phyloP scores from a whole-genome alignment of 1,284 basidiomycete species.

The Porogramme epimiltina region DNA sequence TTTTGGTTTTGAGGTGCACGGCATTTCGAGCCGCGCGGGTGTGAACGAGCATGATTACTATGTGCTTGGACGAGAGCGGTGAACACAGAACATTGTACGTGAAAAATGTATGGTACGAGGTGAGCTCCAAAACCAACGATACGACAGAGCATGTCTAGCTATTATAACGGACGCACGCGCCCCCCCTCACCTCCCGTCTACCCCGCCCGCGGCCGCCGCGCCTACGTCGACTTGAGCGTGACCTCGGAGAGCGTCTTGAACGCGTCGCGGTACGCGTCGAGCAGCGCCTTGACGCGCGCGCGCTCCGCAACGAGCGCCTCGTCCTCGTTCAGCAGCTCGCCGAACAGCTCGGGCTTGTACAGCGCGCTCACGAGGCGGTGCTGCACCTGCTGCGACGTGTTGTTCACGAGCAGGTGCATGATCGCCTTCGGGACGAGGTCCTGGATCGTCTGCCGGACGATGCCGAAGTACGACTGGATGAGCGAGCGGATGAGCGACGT shows the following conservation, averaged over 20 bases:
- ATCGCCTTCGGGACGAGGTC: conserved; percentile 97
- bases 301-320: conserved; percentile 94
- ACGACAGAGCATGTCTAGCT: conserved; percentile 10
- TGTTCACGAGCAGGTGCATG: conserved; percentile 96
- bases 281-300: conserved; percentile 88
- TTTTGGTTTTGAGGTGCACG: no score
- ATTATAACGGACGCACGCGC: background rate
- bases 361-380: conserved; percentile 90
- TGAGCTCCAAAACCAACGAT: conserved; percentile 1
- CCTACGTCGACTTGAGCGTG: conserved; percentile 65
- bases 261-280: conserved; percentile 97
- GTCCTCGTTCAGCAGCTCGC: conserved; percentile 93
- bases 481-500: conserved; percentile 92
- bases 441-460: conserved; percentile 95
- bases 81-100: no score
- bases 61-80: no score
- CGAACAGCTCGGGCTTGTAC: conserved; percentile 94
- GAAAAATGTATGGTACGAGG: conserved; percentile 4
- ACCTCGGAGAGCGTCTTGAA: conserved; percentile 87
- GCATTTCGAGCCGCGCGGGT: no score
- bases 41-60: no score
- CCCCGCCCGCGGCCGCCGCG: no score
- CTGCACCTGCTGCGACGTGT: conserved; percentile 95
- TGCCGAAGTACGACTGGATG: conserved; percentile 95
- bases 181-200: no score